A percentile compares a stretch with the other conserved stretches of the same genome.
These are phyloP conservation scores for Metschnikowia lochheadii DNA, from an alignment of 805 yeast genomes.

Conservation along the genomic window DNA sequence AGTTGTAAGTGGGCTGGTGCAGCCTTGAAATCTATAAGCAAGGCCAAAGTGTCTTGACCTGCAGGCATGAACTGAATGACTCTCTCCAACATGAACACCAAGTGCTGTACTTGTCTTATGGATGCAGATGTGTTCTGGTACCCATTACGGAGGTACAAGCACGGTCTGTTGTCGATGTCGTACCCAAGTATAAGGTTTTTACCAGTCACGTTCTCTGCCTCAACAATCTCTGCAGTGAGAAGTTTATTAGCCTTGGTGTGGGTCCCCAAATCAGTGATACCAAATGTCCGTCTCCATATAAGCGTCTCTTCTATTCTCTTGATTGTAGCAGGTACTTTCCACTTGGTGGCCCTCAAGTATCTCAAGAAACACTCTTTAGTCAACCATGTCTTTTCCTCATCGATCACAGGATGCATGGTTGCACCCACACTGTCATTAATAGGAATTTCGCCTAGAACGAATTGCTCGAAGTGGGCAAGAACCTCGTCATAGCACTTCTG, in stretches of 20 bases:
- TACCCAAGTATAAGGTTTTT: conserved; percentile 52
- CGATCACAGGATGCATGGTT: conserved; percentile 24
- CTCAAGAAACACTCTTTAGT: conserved; percentile 51
- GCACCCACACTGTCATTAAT: conserved; percentile 25
- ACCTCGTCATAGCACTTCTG: conserved; percentile 29
- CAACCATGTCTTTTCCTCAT: conserved; percentile 41
- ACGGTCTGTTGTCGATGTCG: conserved; percentile 51
- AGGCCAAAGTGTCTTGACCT: conserved; percentile 53
- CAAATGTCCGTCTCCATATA: conserved; percentile 55
- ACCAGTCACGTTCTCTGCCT: conserved; percentile 49
- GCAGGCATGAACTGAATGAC: conserved; percentile 53
- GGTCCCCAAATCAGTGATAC: conserved; percentile 32
- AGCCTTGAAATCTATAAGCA: conserved; percentile 53
- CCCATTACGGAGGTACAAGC: conserved; percentile 50
- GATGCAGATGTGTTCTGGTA: conserved; percentile 53
- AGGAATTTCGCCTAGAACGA: conserved; percentile 25
- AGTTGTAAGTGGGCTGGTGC: conserved; percentile 36
- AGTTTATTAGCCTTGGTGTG: conserved; percentile 26
- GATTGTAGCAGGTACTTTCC: conserved; percentile 43
- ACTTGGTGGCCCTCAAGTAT: conserved; percentile 49
- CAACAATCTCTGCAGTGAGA: conserved; percentile 40
- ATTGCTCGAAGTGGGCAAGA: conserved; percentile 27
- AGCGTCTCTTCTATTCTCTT: conserved; percentile 44
- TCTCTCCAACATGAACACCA: conserved; percentile 54
- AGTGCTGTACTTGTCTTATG: conserved; percentile 50